Base-by-base conservation (phyloP, 805 yeast species). In the Nakazawaea populi region DNA sequence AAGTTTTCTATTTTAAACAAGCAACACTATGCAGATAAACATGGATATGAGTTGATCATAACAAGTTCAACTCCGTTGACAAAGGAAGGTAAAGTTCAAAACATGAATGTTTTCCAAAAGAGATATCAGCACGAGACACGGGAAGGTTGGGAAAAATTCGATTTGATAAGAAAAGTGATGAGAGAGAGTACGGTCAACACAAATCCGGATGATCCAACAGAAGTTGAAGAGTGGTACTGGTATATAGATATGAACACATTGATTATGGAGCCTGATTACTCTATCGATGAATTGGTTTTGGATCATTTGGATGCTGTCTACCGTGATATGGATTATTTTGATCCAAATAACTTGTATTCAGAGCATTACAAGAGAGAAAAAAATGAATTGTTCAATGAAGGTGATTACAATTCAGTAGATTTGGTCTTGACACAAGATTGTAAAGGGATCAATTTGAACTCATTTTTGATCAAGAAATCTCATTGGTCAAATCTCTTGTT, bases 101-200 rank as follows among this genome's bases (percentile, higher is more conserved):
- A 75, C 53, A 65, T 71, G 62, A 74, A 77, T 28, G 44, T 63
- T 32, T 68, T 69, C 55, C 69, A 73, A 54, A 76, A 75, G 57
- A 63, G 74, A 46, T 76, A 76, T 56, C 74, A 76, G 44, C 75
- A 75, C 60, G 80, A 75, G 49, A 69, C 69, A 62, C 67, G 81
- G 54, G 75, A 71, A 59, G 74, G 74, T 3, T 71, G 76, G 76
- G 74, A 69, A 55, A 71, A 71, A 52, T 65, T 70, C 41, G 76
- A 72, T 53, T 52, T 63, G 30, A 52, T 72, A 31, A 60, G 69
- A 40, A 64, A 58, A 31, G 64, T 66, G 1, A 66, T 72, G 69
- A 65, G 63, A 47, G 64, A 68, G 46, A 56, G 61, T n/a, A 38
- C 57, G 1, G 39, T 55, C 18, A 65, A 66, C 9, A 64, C 61